Conservation (phyloP, 73 alveolate genomes). For the Diophrys appendiculata region DNA sequence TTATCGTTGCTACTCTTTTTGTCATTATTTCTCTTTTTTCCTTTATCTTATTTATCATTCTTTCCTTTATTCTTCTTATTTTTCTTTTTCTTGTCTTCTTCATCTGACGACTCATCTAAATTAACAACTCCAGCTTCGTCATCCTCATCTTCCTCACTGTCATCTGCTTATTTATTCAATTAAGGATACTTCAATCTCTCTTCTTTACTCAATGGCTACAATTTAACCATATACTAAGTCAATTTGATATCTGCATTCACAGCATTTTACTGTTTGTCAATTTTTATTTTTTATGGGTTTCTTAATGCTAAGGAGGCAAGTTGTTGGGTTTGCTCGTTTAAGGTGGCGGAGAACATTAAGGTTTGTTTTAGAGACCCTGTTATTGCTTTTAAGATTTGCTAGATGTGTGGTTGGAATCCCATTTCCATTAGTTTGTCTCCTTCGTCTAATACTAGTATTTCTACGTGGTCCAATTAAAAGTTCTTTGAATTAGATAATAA, state of each 20-base stretch:
- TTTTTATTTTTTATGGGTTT: conserved; percentile 82
- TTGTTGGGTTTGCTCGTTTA: conserved; percentile 81
- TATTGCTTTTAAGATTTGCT: conserved; percentile 70
- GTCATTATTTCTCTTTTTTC: conserved; percentile 13
- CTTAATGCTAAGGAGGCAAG: conserved; percentile 85
- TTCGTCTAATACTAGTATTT: conserved; percentile 94
- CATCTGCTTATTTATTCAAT: not conserved
- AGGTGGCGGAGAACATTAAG: conserved; percentile 97
- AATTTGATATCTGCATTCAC: conserved; percentile 57
- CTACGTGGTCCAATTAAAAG: conserved; percentile 80
- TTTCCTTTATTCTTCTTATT: conserved; percentile 23
- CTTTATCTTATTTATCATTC: conserved; percentile 27
- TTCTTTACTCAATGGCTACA: conserved; percentile 4
- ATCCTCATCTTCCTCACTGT: conserved; percentile 1
- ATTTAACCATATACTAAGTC: conserved; percentile 31
- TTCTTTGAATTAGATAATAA: conserved; percentile 84
- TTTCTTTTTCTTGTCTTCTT: conserved; percentile 13
- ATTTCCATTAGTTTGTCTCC: conserved; percentile 97
- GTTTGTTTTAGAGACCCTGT: conserved; percentile 81
- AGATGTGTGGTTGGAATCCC: conserved; percentile 92
- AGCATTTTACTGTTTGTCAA: conserved; percentile 72
- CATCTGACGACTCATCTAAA: conserved; percentile 13
- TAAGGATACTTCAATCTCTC: conserved; percentile 1
- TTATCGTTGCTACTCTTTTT: conserved; percentile 10
- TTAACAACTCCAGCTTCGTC: conserved; percentile 1